Percentiles rank a stretch among this genome's conserved stretches.
Conservation (phyloP, 2,329 filamentous ascomycete species). For the Pseudogymnoascus sp. region DNA sequence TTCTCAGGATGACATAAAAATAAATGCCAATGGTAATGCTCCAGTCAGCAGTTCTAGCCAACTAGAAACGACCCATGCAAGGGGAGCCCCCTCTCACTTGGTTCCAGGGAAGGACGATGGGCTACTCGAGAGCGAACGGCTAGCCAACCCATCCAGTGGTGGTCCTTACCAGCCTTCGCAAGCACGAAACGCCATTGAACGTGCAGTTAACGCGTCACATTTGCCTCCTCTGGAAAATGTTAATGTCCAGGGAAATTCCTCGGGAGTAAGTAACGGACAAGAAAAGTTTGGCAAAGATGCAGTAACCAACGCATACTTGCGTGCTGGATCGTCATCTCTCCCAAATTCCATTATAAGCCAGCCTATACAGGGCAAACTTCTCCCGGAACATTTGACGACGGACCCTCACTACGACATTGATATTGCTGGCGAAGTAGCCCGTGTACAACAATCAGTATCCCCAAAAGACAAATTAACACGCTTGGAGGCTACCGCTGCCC, state of each 20-base stretch:
- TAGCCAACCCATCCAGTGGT: not conserved
- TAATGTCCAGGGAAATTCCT: not conserved
- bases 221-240: not conserved
- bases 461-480: constrained; percentile 42
- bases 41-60: not conserved
- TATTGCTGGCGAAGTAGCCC: constrained; percentile 50
- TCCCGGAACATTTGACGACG: constrained; percentile 49
- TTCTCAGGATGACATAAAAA: constrained; percentile 24
- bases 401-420: constrained; percentile 57
- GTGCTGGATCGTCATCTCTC: not conserved
- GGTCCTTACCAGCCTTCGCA: not conserved
- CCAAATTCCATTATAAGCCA: not conserved
- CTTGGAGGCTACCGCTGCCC: constrained; percentile 51
- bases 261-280: not conserved
- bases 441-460: constrained; percentile 51
- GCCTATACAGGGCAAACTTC: constrained; percentile 14
- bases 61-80: not conserved
- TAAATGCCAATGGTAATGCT: constrained; percentile 20
- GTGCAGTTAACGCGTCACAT: not conserved
- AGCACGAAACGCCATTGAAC: not conserved
- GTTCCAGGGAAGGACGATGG: not conserved
- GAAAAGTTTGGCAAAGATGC: not conserved
- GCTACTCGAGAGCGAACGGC: not conserved
- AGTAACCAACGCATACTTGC: not conserved
- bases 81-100: not conserved